Evolutionary conservation across 106 monocot genomes (phyloP), one percentile per base, ranked within the genome.

Genomic region (Allium fistulosum): DNA sequence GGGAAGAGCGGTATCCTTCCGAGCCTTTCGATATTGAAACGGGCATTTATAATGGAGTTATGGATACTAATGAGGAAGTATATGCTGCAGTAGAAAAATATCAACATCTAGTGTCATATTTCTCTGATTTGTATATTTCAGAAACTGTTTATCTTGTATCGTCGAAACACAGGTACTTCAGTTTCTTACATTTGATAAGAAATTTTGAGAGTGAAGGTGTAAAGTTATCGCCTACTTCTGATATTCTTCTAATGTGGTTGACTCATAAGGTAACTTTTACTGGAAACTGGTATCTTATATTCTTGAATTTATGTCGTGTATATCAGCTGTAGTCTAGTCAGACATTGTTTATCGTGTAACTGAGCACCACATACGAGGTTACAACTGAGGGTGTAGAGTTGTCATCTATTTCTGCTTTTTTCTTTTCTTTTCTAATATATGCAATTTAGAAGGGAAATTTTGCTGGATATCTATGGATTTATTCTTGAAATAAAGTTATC

Each of bases 181-280:
- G 70, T 27, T 92, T 99, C 62, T 64, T 92, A 14, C 57, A 80
- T 48, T 75, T 99, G 15, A 49, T 64, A 48, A 75, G 67, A 67
- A 72, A 79, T 57, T 68, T 26, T 53, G 53, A 27, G 53, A 14
- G 49, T 46, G 62, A 27, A 10, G 58, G 49, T 9, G 52, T n/a
- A 11, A 78, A 80, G 26, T 52, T 99, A 63, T 84, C 90, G 61
- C 92, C 92, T 11, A 66, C 89, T 26, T 80, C 84, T 2, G 97
- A 99, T 63, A 77, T 92, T 11, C 82, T 87, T 45, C 89, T 92
- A 59, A 92, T 99, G 84, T 99, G 84, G 87, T 79, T 84, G 48
- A 75, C 80, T 48, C 97, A 99, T 63, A 80, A 90, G 84, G 96
- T 91, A 57, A 72, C 18, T 16, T 37, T 37, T 37, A 37, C 37